Evolutionary conservation across 2,329 filamentous ascomycete species (phyloP).

Genomic region (Paramyrothecium sp.): DNA sequence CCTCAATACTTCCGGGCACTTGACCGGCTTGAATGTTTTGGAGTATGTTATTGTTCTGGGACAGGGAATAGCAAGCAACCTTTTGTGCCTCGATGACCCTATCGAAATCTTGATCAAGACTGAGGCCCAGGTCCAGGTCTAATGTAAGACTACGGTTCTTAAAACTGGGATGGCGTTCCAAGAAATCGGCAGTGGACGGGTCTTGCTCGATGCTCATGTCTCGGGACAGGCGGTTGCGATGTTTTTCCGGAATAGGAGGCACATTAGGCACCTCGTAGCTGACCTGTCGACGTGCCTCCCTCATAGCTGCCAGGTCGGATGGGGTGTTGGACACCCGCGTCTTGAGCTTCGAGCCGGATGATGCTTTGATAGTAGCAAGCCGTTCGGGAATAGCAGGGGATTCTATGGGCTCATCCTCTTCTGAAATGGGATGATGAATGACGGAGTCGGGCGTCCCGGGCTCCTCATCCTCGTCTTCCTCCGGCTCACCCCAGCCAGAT

Average conservation of each 20-base stretch:
- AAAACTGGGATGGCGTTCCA: constrained; percentile 68
- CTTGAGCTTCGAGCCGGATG: constrained; percentile 82
- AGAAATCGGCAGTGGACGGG: constrained; percentile 36
- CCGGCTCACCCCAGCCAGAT: constrained; percentile 56
- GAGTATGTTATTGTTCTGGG: not conserved
- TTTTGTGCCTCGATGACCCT: constrained; percentile 95
- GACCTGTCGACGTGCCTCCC: constrained; percentile 79
- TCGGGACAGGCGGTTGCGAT: constrained; percentile 53
- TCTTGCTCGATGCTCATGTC: constrained; percentile 40
- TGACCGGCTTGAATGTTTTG: not conserved
- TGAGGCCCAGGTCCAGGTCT: constrained; percentile 79
- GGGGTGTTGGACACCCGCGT: constrained; percentile 86
- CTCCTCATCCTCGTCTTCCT: constrained; percentile 50
- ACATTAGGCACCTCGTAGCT: constrained; percentile 68
- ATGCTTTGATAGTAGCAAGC: constrained; percentile 78
- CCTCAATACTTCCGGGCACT: not conserved
- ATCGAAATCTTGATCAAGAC: constrained; percentile 89
- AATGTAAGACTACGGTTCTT: constrained; percentile 82
- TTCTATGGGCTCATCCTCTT: constrained; percentile 37
- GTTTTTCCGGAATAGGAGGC: constrained; percentile 60
- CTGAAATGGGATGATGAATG: constrained; percentile 69
- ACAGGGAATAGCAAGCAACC: constrained; percentile 60
- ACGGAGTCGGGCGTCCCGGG: constrained; percentile 84
- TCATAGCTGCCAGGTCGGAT: constrained; percentile 80
- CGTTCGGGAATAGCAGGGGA: constrained; percentile 74